Evolutionary conservation across 257 asterid species (phyloP), one percentile per base, ranked within the genome.

Genomic region (Solanum ahanhuiri): DNA sequence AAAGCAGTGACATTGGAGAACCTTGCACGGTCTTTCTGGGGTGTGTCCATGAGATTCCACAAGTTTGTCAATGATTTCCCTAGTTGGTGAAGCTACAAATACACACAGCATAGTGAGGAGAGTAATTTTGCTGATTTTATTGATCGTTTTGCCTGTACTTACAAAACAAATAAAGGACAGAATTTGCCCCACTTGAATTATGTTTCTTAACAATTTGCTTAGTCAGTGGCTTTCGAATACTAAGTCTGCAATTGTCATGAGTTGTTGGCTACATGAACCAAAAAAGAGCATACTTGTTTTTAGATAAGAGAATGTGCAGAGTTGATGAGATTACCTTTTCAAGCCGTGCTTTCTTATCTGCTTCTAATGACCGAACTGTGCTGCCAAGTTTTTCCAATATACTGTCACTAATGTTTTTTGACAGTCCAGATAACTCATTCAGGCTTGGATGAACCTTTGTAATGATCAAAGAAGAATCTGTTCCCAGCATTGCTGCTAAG

Each of bases 401-500:
- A 48, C 81, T 88, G 83, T 96, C 94, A 82, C 98, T 95, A 77
- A 96, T 96, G 89, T 96, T 96, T 91, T 95, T 96, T 15, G 99
- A 93, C 85, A 96, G 90, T 79, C 98, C 99, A 12, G 99, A 96
- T 86, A 96, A 85, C 84, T 91, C 94, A 12, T 96, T 96, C 93
- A 96, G 93, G 96, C 99, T 96, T 63, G 99, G 99, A 87, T 96
- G 99, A 83, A 94, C 98, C 92, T 95, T 96, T 81, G 99, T 96
- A 82, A 96, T 96, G 87, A 93, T 95, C 92, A 90, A 90, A 87
- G 99, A 96, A 37, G 98, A 91, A 91, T 96, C 98, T 93, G 94
- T 93, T 83, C 99, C 99, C 90, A 95, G 90, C 18, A 93, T 93
- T 76, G 96, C 96, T 63, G 98, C 87, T 89, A 95, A 89, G 82